A percentile compares a stretch with the other conserved stretches of the same genome.
Conservation (phyloP, 768 basidiomycete genomes). For the Tulasnella sp. region DNA sequence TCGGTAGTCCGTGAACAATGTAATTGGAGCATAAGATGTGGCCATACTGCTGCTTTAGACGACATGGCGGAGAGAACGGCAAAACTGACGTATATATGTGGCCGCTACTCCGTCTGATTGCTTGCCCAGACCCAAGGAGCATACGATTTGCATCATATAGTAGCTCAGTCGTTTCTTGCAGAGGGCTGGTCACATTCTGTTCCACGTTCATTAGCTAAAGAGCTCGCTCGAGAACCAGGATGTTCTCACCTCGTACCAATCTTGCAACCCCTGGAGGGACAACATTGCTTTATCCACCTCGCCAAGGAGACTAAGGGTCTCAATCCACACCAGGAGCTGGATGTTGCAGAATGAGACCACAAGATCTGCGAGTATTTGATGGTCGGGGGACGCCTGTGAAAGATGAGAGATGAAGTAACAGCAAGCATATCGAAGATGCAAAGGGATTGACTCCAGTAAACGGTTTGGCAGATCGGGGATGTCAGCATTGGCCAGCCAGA, state of each 20-base stretch:
- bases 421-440: not conserved
- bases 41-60: not conserved
- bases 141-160: not conserved
- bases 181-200: not conserved
- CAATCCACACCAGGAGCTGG: constrained; percentile 14
- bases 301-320: not conserved
- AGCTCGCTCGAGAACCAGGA: not conserved
- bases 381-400: no score
- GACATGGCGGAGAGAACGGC: not conserved
- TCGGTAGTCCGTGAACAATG: not conserved
- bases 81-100: not conserved
- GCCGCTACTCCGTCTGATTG: not conserved
- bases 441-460: not conserved
- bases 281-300: not conserved
- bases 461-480: not conserved
- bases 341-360: not conserved
- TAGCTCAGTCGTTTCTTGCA: not conserved
- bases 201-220: not conserved
- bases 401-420: not conserved
- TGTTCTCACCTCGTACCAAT: not conserved
- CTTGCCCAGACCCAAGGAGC: not conserved
- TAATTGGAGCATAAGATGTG: not conserved
- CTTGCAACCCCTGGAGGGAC: not conserved
- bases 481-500: not conserved
- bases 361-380: not conserved